A percentile compares a stretch with the other conserved stretches of the same genome.
Conservation (phyloP, 2,329 filamentous ascomycete genomes). For the Pseudogymnoascus sp. region DNA sequence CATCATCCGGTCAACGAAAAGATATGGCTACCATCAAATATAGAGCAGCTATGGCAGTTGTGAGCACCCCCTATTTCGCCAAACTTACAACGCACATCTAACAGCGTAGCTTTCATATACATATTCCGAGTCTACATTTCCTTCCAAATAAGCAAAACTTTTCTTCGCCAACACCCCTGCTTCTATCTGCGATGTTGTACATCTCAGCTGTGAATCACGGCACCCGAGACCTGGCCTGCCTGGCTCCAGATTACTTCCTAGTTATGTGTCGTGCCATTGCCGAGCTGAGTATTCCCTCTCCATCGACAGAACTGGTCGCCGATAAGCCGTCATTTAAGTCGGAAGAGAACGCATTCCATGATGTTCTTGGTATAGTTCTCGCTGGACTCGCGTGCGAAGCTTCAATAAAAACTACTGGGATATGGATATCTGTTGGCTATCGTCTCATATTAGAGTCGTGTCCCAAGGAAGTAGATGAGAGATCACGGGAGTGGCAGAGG, state of each 20-base stretch:
- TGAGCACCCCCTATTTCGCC: conserved; percentile 14
- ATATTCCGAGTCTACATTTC: conserved; percentile 39
- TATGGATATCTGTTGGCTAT: conserved; percentile 39
- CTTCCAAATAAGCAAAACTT: conserved; percentile 37
- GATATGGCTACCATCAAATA: conserved; percentile 29
- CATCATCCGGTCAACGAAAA: conserved; percentile 21
- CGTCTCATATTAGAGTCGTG: conserved; percentile 36
- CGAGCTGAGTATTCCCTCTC: conserved; percentile 33
- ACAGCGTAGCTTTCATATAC: conserved; percentile 35
- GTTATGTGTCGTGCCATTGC: conserved; percentile 35
- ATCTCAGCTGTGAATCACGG: conserved; percentile 31
- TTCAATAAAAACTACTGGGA: conserved; percentile 36
- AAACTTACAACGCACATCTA: neutral
- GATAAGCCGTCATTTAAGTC: conserved; percentile 17
- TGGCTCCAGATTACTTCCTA: conserved; percentile 34
- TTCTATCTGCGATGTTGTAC: conserved; percentile 39
- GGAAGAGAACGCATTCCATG: conserved; percentile 37
- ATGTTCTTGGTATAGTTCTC: conserved; percentile 36
- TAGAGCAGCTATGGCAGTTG: conserved; percentile 32
- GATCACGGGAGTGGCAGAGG: conserved; percentile 35
- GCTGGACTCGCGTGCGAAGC: conserved; percentile 36
- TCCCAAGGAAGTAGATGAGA: conserved; percentile 33
- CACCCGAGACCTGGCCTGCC: conserved; percentile 28
- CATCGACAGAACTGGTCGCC: conserved; percentile 23
- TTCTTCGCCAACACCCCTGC: conserved; percentile 35